Evolutionary conservation across 371 early-diverging fungal genomes (phyloP).

Genomic region (Mortierella sp.): DNA sequence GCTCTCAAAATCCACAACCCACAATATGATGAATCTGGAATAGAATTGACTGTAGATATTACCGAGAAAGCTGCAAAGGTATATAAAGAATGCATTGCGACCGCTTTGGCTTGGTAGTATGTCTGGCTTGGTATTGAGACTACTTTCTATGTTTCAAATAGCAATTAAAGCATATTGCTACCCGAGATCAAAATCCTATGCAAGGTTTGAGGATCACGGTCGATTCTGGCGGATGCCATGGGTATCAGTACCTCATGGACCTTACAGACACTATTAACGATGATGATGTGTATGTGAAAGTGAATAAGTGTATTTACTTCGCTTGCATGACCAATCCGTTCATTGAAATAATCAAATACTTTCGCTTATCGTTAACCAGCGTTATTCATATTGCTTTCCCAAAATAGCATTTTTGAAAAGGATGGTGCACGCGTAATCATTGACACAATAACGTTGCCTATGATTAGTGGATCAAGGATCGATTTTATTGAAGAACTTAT

Average conservation of each 20-base stretch:
- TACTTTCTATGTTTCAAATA: constrained; percentile 31
- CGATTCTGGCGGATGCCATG: constrained; percentile 97
- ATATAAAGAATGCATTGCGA: background rate
- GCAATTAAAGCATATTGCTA: constrained; percentile 76
- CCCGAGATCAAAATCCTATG: constrained; percentile 66
- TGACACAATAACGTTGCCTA: constrained; percentile 85
- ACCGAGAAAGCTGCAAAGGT: constrained; percentile 58
- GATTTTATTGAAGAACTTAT: constrained; percentile 95
- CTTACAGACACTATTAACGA: constrained; percentile 77
- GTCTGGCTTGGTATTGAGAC: background rate
- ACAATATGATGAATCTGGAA: constrained; percentile 49
- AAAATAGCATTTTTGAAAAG: constrained; percentile 80
- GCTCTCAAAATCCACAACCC: constrained; percentile 41
- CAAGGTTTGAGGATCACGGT: constrained; percentile 85
- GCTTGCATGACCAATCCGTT: no score
- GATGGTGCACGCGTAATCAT: constrained; percentile 87
- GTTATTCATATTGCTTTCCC: no score
- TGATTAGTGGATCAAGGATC: constrained; percentile 88
- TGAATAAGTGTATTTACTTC: no score
- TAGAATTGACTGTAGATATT: constrained; percentile 40
- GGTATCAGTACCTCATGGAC: constrained; percentile 94
- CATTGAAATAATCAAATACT: no score
- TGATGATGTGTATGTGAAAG: constrained; percentile 78
- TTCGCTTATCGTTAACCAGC: no score
- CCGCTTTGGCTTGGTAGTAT: background rate